Base-by-base conservation (phyloP, 2,329 filamentous ascomycete species). In the Plenodomus biglobosus region DNA sequence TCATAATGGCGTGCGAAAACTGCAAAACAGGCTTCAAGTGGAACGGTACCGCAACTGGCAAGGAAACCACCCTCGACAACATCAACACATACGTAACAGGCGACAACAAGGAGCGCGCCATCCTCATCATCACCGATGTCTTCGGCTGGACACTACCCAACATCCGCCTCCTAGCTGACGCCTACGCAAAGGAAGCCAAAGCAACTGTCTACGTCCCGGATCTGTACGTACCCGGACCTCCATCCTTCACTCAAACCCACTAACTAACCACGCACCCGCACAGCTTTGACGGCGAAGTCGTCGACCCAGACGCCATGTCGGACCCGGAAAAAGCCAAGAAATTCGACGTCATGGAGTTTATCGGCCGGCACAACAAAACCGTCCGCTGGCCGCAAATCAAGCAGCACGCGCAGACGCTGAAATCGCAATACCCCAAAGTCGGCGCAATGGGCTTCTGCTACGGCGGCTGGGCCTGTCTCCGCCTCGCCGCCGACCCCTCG, bases 361-460 rank as follows among this genome's bases (percentile, higher is more conserved):
- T 73, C 2, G 50, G 21, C 3, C 64, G 73, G 6, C 68, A 79
- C 57, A 55, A 45, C 40, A 73, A 73, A 11, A 66, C 69, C 0
- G 54, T 61, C 3, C 72, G 76, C 18, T 73, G 71, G 50, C 66
- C 70, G 0, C 66, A 72, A 45, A 73, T 76, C 19, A 58, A 71
- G 21, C 64, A 61, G 11, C 64, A 55, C 32, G 73, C 74, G 1
- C 59, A 64, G 46, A 61, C 62, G 0, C 58, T 77, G n/a, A 71
- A 70, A 32, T 55, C 60, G 40, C 52, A 64, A 34, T 67, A 65
- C 48, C 48, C 56, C 44, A 78, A 76, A 49, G 68, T 78, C 15
- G 74, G 70, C n/a, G 73, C 70, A 6, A 68, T 78, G 21, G 77
- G 77, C 4, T 78, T 78, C 61, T 78, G 76, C 68, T 79, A 74